Base-by-base conservation (phyloP, 768 basidiomycete species). In the Leucocoprinus sp. region DNA sequence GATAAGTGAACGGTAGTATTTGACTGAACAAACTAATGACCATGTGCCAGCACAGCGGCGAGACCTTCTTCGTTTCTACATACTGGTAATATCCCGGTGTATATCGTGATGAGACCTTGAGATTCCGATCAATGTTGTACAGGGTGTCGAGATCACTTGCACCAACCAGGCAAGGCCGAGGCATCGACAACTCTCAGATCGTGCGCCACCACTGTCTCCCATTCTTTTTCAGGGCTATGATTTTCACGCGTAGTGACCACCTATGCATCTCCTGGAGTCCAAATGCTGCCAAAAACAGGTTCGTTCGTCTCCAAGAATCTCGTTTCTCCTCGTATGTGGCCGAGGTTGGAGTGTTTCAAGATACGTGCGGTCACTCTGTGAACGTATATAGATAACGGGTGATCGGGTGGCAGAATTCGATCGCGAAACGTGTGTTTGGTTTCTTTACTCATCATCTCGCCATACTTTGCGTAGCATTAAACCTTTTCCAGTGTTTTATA, bases 71-170 rank as follows among this genome's bases (percentile, higher is more conserved):
- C 88, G 50, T 90, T 80, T 50, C 65, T 67, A 37, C 80, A 82
- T 5, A 93, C 64, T 0, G 86, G 88, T 3, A 96, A 60, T 27
- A 96, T 89, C 0, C 93, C 93, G 0, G 90, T 92, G 57, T 88
- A 95, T 8, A 97, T 86, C 24, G 92, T 74, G 43, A 96, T 81
- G 40, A 82, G 72, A 1, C 84, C 85, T 80, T 55, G 21, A 2
- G 29, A 21, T 24, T 27, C 19, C 23, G 26, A 26, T 26, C 12
- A 24, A 45, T 14, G 2, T 17, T 35, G 5, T n/a, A 46, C 14
- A 3, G 6, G 19, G 24, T 24, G 17, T 15, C 24, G 45, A 31
- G 18, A 8, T 3, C 8, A 23, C 9, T 2, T n/a, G 11, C 22
- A 50, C 58, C 18, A 44, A 80, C 91, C 86, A 41, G 82, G 84